Base-by-base conservation (phyloP, 768 basidiomycete species). In the Rubroboletus satanas region DNA sequence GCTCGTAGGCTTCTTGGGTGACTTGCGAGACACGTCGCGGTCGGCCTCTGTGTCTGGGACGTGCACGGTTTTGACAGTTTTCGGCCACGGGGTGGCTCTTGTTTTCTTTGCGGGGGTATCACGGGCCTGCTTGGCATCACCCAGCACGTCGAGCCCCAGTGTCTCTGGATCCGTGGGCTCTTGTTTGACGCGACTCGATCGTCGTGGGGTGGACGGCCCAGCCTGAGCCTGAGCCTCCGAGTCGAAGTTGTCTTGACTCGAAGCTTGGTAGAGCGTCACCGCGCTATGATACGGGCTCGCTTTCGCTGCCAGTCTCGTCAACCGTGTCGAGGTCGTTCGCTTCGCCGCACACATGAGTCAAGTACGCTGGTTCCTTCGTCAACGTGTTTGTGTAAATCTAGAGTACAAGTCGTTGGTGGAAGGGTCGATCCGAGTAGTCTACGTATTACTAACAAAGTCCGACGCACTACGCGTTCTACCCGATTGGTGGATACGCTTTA, bases 241-340 rank as follows among this genome's bases (percentile, higher is more conserved):
- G 18, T 42, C 18, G 8, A 17, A 0, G 7, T 18, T 7, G 32
- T 21, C 48, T 37, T n/a, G 47, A 37, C 4, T 14, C 12, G 47
- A 17, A 11, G 70, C 38, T 46, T 73, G 71, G 54, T 72, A 77
- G 10, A 79, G 65, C 39, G 74, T 80, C 28, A 80, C 79, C 11
- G 71, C 71, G 11, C 66, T 44, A 48, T 79, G 60, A 58, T 80
- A 77, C 35, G 76, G 76, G 56, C 81, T 81, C 5, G 73, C 64
- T 51, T 67, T 75, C 26, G 74, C 66, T 23, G 71, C 57, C 17
- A 82, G 61, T 46, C 69, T 66, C 42, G 73, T 69, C 44, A 66
- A 29, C 46, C 74, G 59, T 7, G 66, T 62, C 12, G 75, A 66
- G 17, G 66, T 42, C 31, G 59, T 67, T 42, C 62, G 58, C 45